These are phyloP conservation scores for Trametes coccinea DNA, from an alignment of 768 basidiomycete species.

Conservation along the genomic window DNA sequence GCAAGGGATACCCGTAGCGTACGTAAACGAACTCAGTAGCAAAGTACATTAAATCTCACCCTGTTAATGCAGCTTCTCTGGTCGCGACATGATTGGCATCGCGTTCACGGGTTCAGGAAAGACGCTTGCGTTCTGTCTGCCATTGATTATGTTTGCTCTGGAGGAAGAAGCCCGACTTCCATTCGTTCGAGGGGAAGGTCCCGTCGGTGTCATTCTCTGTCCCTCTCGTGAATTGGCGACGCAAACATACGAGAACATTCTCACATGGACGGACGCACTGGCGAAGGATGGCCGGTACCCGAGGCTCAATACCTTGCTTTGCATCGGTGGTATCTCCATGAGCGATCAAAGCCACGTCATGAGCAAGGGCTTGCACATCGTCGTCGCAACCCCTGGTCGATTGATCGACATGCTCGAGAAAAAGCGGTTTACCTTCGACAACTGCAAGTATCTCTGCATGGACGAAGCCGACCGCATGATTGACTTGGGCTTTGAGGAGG, in stretches of 20 bases:
- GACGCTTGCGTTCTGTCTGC: slow-evolving; percentile 97
- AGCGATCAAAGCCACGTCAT: slow-evolving; percentile 93
- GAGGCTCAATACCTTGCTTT: slow-evolving; percentile 81
- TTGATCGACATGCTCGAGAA: slow-evolving; percentile 99
- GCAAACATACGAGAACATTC: slow-evolving; percentile 94
- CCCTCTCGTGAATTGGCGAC: slow-evolving; percentile 96
- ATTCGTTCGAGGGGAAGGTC: slow-evolving; percentile 91
- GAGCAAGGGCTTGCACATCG: slow-evolving; percentile 90
- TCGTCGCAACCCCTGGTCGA: slow-evolving; percentile 95
- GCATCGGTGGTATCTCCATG: slow-evolving; percentile 99
- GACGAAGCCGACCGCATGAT: slow-evolving; percentile 99
- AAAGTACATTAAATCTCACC: neutral
- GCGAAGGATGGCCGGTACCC: slow-evolving; percentile 83
- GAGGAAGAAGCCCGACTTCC: slow-evolving; percentile 93
- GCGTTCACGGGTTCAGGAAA: slow-evolving; percentile 99
- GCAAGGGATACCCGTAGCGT: slow-evolving; percentile 96
- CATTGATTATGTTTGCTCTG: slow-evolving; percentile 92
- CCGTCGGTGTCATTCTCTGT: slow-evolving; percentile 94
- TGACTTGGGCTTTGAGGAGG: slow-evolving; percentile 97
- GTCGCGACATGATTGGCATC: slow-evolving; percentile 97
- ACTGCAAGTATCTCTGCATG: slow-evolving; percentile 97
- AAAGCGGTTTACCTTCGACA: slow-evolving; percentile 86
- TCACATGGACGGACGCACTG: slow-evolving; percentile 82
- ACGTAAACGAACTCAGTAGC: slow-evolving; percentile 33
- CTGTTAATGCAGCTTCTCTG: slow-evolving; percentile 67